Conservation (phyloP, 169 alveolate genomes). For the Theileria parva region DNA sequence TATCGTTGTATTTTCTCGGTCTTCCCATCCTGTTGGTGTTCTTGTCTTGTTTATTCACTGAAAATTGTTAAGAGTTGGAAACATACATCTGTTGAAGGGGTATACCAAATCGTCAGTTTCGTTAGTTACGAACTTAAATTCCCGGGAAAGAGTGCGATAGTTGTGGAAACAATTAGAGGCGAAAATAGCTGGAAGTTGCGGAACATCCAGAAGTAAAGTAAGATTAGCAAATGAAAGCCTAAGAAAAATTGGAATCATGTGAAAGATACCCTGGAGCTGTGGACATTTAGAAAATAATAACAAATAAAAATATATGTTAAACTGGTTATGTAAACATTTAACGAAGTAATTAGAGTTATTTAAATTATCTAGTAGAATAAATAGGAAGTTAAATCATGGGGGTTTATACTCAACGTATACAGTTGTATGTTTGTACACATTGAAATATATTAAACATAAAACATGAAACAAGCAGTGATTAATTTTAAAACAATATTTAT, state of each 20-base stretch:
- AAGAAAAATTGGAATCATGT: neutral
- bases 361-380: too few species aligned
- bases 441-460: too few species aligned
- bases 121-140: slow-evolving; percentile 21
- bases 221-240: slow-evolving; percentile 78
- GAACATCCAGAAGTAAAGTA: slow-evolving; percentile 76
- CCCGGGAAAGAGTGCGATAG: slow-evolving; percentile 52
- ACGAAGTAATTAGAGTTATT: too few species aligned
- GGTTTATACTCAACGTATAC: too few species aligned
- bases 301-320: neutral
- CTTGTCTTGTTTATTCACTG: slow-evolving; percentile 71
- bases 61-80: neutral
- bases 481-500: too few species aligned
- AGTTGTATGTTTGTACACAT: too few species aligned
- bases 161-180: slow-evolving; percentile 74
- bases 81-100: slow-evolving; percentile 74
- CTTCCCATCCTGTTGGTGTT: slow-evolving; percentile 76
- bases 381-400: too few species aligned
- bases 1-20: slow-evolving; percentile 68
- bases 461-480: too few species aligned
- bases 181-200: slow-evolving; percentile 82
- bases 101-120: slow-evolving; percentile 69
- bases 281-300: slow-evolving; percentile 29
- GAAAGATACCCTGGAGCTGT: slow-evolving; percentile 66
- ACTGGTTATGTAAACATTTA: too few species aligned